Evolutionary conservation across 164 flowering plant species (phyloP).

Genomic region (Litsea cubeba): DNA sequence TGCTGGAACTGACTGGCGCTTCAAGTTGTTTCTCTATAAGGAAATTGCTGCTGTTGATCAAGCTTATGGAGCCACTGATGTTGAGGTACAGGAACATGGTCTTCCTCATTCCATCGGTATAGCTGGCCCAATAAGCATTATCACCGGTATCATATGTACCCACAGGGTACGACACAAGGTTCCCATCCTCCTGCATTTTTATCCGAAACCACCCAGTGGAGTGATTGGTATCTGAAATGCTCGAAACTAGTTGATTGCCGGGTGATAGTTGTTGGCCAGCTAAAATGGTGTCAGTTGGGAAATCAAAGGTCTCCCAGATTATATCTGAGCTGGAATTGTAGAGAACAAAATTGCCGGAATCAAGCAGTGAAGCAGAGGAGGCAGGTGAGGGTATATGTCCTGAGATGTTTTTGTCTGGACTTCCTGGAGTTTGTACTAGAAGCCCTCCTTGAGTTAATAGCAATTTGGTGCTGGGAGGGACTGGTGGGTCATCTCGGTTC

Average conservation of each 20-base stretch:
- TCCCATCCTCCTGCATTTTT: constrained; percentile 3
- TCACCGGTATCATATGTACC: neutral
- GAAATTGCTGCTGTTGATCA: neutral
- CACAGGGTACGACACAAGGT: neutral
- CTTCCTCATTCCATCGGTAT: neutral
- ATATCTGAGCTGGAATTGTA: neutral
- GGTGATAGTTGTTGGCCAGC: neutral
- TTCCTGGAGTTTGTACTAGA: neutral
- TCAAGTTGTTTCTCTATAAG: no score
- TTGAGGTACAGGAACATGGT: neutral
- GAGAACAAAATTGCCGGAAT: constrained; percentile 37
- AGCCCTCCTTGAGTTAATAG: neutral
- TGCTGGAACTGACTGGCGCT: neutral
- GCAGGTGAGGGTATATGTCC: neutral
- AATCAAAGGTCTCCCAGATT: constrained; percentile 8
- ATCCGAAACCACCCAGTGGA: constrained; percentile 2
- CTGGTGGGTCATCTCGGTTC: constrained; percentile 2
- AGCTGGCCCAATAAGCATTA: neutral
- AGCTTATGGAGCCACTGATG: neutral
- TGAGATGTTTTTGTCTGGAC: neutral
- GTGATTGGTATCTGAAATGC: neutral
- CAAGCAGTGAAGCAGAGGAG: constrained; percentile 33
- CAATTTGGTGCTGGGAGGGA: neutral
- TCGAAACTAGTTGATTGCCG: neutral
- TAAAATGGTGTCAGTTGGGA: constrained; percentile 8